Evolutionary conservation across 805 yeast species (phyloP).

Genomic region (Teunomyces aglyptinius): DNA sequence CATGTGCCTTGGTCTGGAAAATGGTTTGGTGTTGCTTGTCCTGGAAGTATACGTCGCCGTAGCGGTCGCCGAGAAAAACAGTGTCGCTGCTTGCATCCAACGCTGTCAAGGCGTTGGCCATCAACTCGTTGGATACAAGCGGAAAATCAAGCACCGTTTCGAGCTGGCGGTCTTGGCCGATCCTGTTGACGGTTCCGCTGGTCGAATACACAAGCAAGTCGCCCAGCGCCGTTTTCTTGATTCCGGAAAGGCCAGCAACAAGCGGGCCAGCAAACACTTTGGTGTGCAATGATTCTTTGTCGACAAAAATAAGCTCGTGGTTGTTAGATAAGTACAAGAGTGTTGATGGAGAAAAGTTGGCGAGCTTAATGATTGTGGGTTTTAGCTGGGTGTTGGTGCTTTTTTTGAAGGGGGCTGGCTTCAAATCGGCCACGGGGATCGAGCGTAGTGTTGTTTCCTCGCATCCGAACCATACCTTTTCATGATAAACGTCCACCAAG

Average conservation of each 20-base stretch:
- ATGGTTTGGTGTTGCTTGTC: neutral
- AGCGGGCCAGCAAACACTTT: conserved; percentile 33
- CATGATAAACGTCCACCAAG: conserved; percentile 16
- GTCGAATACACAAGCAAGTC: conserved; percentile 42
- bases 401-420: no score
- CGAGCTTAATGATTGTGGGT: conserved; percentile 21
- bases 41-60: conserved; percentile 38
- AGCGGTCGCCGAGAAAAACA: conserved; percentile 49
- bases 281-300: conserved; percentile 12
- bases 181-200: conserved; percentile 36
- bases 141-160: conserved; percentile 11
- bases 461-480: conserved; percentile 27
- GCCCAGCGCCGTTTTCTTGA: conserved; percentile 30
- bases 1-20: conserved; percentile 46
- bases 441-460: conserved; percentile 10
- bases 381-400: no score
- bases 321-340: conserved; percentile 32
- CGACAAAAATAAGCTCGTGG: conserved; percentile 35
- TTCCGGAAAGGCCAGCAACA: conserved; percentile 37
- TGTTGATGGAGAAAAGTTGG: conserved; percentile 16
- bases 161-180: conserved; percentile 15
- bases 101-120: conserved; percentile 41
- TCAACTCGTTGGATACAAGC: conserved; percentile 28
- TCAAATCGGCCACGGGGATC: conserved; percentile 12
- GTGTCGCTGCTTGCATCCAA: conserved; percentile 30